phyloP scores from a whole-genome alignment of 1,139 yeast genomes.

The Yamadazyma conglobata region DNA sequence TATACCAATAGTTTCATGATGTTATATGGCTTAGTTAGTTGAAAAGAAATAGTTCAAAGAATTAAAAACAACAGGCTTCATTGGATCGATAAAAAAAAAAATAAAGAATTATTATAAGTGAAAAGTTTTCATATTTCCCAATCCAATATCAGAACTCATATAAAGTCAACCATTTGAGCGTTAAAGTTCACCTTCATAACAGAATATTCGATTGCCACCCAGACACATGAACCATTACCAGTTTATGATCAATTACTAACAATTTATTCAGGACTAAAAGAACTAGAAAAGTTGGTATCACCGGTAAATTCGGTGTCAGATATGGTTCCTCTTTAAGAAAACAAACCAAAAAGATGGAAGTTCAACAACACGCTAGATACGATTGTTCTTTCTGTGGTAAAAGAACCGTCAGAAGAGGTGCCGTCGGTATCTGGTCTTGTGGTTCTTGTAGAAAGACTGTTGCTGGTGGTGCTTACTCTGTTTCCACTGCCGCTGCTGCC shows the following conservation, averaged over 20 bases:
- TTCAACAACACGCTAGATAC: constrained; percentile 98
- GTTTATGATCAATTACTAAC: constrained; percentile 36
- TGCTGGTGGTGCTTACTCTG: constrained; percentile 99
- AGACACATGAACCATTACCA: no score
- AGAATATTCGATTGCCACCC: no score
- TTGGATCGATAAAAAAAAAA: no score
- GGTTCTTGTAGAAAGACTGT: constrained; percentile 91
- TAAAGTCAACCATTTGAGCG: no score
- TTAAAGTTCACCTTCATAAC: no score
- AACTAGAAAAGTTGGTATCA: constrained; percentile 99
- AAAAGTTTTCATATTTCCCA: no score
- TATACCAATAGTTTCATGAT: no score
- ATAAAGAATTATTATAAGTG: no score
- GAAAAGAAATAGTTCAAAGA: no score
- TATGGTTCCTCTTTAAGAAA: constrained; percentile 99
- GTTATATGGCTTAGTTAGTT: no score
- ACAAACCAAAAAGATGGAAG: constrained; percentile 99
- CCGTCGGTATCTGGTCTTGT: constrained; percentile 99
- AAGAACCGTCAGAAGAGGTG: constrained; percentile 96
- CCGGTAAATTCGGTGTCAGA: constrained; percentile 99
- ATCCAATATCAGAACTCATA: no score
- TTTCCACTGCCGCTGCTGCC: constrained; percentile 99
- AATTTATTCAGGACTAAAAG: constrained; percentile 80
- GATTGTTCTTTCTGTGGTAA: constrained; percentile 99
- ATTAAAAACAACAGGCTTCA: no score